Evolutionary conservation across 2,329 filamentous ascomycete species (phyloP).

Genomic region (Botrytis paeoniae): DNA sequence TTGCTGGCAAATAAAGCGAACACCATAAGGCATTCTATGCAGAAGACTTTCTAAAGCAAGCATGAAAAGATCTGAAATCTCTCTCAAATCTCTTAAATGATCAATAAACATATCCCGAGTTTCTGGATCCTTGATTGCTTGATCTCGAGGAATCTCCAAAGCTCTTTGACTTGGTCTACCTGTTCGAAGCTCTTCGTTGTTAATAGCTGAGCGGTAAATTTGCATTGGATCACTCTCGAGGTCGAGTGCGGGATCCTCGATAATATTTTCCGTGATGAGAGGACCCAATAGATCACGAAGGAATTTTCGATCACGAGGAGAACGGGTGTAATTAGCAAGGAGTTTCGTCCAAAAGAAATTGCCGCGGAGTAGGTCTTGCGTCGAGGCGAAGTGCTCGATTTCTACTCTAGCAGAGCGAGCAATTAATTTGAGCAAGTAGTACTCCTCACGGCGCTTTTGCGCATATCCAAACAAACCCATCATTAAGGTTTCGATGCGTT

Average conservation of each 20-base stretch:
- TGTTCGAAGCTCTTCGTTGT: slow-evolving; percentile 93
- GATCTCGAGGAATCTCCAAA: slow-evolving; percentile 81
- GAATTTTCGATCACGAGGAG: slow-evolving; percentile 88
- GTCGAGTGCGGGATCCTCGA: slow-evolving; percentile 87
- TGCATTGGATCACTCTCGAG: slow-evolving; percentile 96
- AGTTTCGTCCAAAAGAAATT: slow-evolving; percentile 94
- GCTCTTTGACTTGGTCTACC: slow-evolving; percentile 78
- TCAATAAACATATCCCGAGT: slow-evolving; percentile 91
- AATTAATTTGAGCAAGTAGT: slow-evolving; percentile 89
- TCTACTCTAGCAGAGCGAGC: slow-evolving; percentile 81
- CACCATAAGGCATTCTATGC: slow-evolving; percentile 86
- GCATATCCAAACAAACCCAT: slow-evolving; percentile 98
- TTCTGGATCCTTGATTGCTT: slow-evolving; percentile 94
- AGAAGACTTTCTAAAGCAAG: slow-evolving; percentile 75
- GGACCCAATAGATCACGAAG: slow-evolving; percentile 81
- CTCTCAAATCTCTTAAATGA: slow-evolving; percentile 87
- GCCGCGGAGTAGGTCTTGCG: slow-evolving; percentile 84
- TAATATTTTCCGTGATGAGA: slow-evolving; percentile 84
- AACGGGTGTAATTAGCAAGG: slow-evolving; percentile 81
- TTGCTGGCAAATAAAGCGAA: slow-evolving; percentile 83
- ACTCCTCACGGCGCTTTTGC: slow-evolving; percentile 94
- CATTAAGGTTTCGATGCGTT: slow-evolving; percentile 86
- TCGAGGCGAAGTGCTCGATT: slow-evolving; percentile 65
- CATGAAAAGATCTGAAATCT: slow-evolving; percentile 92
- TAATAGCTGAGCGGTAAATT: slow-evolving; percentile 92